These are phyloP conservation scores for Brassica hybrid DNA, from an alignment of 441 rosid species.

Conservation along the genomic window DNA sequence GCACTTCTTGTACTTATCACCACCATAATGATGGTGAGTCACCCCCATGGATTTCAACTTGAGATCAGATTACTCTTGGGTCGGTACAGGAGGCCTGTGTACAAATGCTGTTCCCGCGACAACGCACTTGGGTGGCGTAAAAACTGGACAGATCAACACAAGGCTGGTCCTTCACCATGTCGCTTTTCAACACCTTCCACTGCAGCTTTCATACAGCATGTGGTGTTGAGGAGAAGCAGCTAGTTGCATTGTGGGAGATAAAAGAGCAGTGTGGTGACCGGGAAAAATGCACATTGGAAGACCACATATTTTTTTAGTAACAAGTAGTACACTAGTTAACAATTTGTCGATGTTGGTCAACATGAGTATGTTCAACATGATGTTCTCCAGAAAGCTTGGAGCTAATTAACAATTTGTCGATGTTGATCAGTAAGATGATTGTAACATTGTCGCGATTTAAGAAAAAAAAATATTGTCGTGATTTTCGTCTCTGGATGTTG, in stretches of 20 bases:
- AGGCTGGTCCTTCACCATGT: too few species aligned
- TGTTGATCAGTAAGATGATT: constrained; percentile 2
- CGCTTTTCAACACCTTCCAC: too few species aligned
- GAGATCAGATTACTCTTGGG: constrained; percentile 38
- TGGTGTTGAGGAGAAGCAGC: constrained; percentile 19
- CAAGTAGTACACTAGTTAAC: constrained; percentile 32
- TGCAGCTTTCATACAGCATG: too few species aligned
- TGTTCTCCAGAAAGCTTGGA: constrained; percentile 34
- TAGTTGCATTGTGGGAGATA: constrained; percentile 30
- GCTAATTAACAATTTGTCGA: constrained; percentile 15
- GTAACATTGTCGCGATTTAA: neutral
- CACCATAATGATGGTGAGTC: constrained; percentile 34
- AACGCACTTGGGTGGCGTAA: too few species aligned
- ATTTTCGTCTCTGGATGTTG: constrained; percentile 27
- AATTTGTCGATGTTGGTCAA: constrained; percentile 31
- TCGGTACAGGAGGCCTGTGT: constrained; percentile 32
- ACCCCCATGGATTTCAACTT: constrained; percentile 39
- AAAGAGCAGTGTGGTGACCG: constrained; percentile 38
- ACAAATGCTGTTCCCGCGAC: too few species aligned
- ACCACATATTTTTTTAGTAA: constrained; percentile 34
- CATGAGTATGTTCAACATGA: constrained; percentile 32
- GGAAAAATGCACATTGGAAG: constrained; percentile 40
- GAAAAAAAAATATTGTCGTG: neutral
- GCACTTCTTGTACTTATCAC: constrained; percentile 22
- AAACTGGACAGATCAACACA: too few species aligned